These are phyloP conservation scores for Voacanga thouarsii DNA, from an alignment of 257 asterid genomes.

Conservation along the genomic window DNA sequence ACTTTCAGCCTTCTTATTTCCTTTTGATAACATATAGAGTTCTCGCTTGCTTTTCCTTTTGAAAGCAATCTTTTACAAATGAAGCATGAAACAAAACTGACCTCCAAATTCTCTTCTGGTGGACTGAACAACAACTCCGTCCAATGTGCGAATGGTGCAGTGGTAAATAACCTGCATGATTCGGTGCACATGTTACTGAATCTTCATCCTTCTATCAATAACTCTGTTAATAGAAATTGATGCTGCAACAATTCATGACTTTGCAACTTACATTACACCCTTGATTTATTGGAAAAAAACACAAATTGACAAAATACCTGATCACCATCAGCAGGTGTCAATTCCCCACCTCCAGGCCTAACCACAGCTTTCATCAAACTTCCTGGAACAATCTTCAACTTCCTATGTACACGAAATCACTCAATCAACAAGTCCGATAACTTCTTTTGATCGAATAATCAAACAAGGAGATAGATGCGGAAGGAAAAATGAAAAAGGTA, in stretches of 20 bases:
- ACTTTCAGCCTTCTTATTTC: not conserved
- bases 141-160: conserved; percentile 77
- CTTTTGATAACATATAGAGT: not conserved
- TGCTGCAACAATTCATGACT: not conserved
- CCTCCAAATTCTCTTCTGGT: conserved; percentile 80
- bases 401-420: conserved; percentile 40
- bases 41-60: no score
- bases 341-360: conserved; percentile 84
- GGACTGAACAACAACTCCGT: conserved; percentile 84
- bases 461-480: not conserved
- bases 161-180: conserved; percentile 78
- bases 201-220: not conserved
- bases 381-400: conserved; percentile 82
- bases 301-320: conserved; percentile 48
- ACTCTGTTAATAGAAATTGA: not conserved
- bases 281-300: not conserved
- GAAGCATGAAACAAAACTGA: conserved; percentile 16
- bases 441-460: not conserved
- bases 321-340: conserved; percentile 71
- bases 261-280: not conserved
- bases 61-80: not conserved
- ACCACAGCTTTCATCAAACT: conserved; percentile 93
- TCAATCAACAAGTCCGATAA: conserved; percentile 1
- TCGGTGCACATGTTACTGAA: not conserved
- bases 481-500: not conserved